phyloP scores from a whole-genome alignment of 129 eudicot genomes.

The Dittrichia graveolens region DNA sequence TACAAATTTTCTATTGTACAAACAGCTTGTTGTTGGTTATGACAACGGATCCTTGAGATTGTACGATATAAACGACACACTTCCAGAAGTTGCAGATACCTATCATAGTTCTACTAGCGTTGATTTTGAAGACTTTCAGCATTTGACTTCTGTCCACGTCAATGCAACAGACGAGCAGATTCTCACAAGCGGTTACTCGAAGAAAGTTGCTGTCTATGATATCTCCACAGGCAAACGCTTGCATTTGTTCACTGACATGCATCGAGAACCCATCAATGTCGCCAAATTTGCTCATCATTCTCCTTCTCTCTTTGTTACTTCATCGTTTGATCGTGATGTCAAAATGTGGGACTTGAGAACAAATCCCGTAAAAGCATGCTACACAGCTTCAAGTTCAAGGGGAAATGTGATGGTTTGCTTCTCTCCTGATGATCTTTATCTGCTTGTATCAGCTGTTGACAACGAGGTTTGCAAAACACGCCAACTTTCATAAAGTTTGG shows the following conservation, averaged over 20 bases:
- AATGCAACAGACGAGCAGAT: conserved; percentile 78
- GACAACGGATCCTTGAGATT: conserved; percentile 79
- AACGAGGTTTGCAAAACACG: conserved; percentile 55
- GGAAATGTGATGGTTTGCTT: conserved; percentile 96
- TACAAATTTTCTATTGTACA: conserved; percentile 19
- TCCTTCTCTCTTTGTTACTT: conserved; percentile 72
- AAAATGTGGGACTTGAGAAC: conserved; percentile 94
- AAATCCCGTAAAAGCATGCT: conserved; percentile 61
- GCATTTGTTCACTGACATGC: conserved; percentile 66
- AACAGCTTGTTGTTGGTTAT: conserved; percentile 80
- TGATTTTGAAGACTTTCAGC: conserved; percentile 66
- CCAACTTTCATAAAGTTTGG: too few relatives aligned
- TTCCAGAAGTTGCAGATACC: conserved; percentile 34
- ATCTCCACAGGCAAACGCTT: conserved; percentile 61
- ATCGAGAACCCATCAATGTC: conserved; percentile 78
- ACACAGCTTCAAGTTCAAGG: conserved; percentile 70
- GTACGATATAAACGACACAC: conserved; percentile 58
- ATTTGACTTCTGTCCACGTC: conserved; percentile 82
- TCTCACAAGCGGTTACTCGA: conserved; percentile 79
- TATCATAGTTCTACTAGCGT: conserved; percentile 26
- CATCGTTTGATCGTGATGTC: conserved; percentile 76
- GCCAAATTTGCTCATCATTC: conserved; percentile 86
- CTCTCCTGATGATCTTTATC: conserved; percentile 81
- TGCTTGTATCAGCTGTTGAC: conserved; percentile 87
- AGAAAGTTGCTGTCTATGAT: conserved; percentile 75